Percentiles rank a stretch among this genome's conserved stretches.
phyloP scores from a whole-genome alignment of 805 yeast genomes.

The Schwanniomyces vanrijiae region DNA sequence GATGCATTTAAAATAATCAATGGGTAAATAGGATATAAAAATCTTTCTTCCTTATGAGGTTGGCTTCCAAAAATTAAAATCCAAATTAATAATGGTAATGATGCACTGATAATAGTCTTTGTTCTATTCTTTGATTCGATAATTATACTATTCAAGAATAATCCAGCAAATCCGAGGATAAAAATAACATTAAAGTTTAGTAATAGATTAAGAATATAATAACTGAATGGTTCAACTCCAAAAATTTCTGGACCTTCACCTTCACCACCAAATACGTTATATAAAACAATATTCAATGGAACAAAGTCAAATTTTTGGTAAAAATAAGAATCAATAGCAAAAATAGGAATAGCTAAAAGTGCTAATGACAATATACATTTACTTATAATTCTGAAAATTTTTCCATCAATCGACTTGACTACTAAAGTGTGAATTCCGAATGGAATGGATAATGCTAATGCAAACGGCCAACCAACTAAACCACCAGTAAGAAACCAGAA shows the following conservation, averaged over 20 bases:
- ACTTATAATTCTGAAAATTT: slow-evolving; percentile 1
- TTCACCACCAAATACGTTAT: slow-evolving; percentile 72
- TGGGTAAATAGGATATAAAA: slow-evolving; percentile 82
- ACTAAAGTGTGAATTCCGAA: slow-evolving; percentile 39
- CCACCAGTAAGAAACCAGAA: slow-evolving; percentile 64
- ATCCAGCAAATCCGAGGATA: slow-evolving; percentile 41
- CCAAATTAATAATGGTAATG: slow-evolving; percentile 66
- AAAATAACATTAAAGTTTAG: slow-evolving; percentile 70
- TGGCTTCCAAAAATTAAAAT: slow-evolving; percentile 61
- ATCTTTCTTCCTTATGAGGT: slow-evolving; percentile 93
- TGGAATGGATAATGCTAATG: slow-evolving; percentile 63
- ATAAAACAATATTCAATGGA: slow-evolving; percentile 77
- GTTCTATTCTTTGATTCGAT: slow-evolving; percentile 5
- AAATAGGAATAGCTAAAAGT: slow-evolving; percentile 20
- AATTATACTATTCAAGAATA: slow-evolving; percentile 23
- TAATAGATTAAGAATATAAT: slow-evolving; percentile 66
- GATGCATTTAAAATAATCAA: slow-evolving; percentile 65
- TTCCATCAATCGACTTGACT: slow-evolving; percentile 2
- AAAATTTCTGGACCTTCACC: slow-evolving; percentile 86
- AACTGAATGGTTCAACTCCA: slow-evolving; percentile 78
- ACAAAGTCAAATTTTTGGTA: slow-evolving; percentile 66
- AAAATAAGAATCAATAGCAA: slow-evolving; percentile 56
- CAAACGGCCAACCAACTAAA: slow-evolving; percentile 89
- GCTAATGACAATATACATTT: slow-evolving; percentile 11
- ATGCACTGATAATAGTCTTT: slow-evolving; percentile 13